Base-by-base conservation (phyloP, 2,329 filamentous ascomycete species). In the Fusarium sp. region DNA sequence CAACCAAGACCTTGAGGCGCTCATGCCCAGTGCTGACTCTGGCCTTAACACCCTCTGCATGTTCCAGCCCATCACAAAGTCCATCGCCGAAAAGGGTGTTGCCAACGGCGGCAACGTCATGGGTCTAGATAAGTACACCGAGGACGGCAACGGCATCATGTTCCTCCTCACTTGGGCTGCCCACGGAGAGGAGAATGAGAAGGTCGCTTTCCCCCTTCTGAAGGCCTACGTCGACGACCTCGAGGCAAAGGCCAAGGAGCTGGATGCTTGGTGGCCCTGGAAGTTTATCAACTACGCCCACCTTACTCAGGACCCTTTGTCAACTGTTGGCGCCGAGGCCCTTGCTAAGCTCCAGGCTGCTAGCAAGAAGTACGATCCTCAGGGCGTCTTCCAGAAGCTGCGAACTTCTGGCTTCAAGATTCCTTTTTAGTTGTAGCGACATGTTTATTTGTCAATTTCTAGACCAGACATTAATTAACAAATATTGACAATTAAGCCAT, bases 281-380 rank as follows among this genome's bases (percentile, higher is more conserved):
- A 77, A 75, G 53, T 87, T 85, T 60, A 77, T 86, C 59, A 86
- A 87, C 75, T 87, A 87, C 57, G 84, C 84, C 2, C 78, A 83
- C 49, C 67, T 73, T 3, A 78, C 75, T 20, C 84, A 87, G 74
- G 78, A 84, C 35, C 79, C 81, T 3, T 76, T 86, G 10, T 49
- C 75, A 2, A 77, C 80, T 2, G 84, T 84, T 64, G 85, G 85
- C 0, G 69, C 79, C 9, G 79, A 81, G 29, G 84, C 83, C 27
- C 64, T 85, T 22, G 72, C 75, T 1, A 80, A 77, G 62, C 67
- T 85, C 56, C 75, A 72, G 60, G 74, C 72, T 16, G 78, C 81
- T 1, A 79, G 79, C 14, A 65, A 70, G n/a, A 82, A 81, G 68
- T 85, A 84, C 46, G 83, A 85, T 53, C 82, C 82, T 2, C 56